Conservation (phyloP, 768 basidiomycete genomes). For the Suillus ampliporus region DNA sequence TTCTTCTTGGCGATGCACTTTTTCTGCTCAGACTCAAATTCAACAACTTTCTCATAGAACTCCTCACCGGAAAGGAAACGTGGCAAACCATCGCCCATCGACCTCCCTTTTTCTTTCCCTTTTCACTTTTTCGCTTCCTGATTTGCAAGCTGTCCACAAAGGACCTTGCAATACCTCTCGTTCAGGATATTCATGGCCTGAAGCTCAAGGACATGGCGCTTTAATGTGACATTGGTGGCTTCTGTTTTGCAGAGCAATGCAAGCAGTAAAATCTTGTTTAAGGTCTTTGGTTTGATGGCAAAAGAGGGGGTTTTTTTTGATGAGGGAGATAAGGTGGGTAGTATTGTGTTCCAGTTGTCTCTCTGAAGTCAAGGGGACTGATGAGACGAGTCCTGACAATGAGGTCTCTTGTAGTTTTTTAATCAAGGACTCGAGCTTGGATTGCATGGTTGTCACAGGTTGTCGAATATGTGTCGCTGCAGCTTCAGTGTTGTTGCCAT, state of each 20-base stretch:
- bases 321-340: background rate
- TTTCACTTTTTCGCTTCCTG: constrained; percentile 12
- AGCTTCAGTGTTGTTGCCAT: background rate
- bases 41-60: constrained; percentile 15
- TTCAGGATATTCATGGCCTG: constrained; percentile 12
- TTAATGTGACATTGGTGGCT: background rate
- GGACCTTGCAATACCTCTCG: constrained; percentile 9
- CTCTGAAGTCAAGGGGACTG: background rate
- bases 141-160: constrained; percentile 5
- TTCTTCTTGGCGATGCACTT: background rate
- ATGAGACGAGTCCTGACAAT: constrained; percentile 10
- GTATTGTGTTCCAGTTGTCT: constrained; percentile 7
- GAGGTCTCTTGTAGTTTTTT: constrained; percentile 8
- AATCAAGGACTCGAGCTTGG: constrained; percentile 3
- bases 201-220: background rate
- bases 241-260: constrained; percentile 3
- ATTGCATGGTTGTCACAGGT: background rate
- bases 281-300: constrained; percentile 8
- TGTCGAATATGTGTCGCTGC: background rate
- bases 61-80: constrained; percentile 9
- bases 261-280: constrained; percentile 8
- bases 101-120: background rate
- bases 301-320: background rate
- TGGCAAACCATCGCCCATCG: constrained; percentile 10
- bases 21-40: constrained; percentile 16